Conservation (phyloP, 768 basidiomycete species). For the Boletus subparvulus region DNA sequence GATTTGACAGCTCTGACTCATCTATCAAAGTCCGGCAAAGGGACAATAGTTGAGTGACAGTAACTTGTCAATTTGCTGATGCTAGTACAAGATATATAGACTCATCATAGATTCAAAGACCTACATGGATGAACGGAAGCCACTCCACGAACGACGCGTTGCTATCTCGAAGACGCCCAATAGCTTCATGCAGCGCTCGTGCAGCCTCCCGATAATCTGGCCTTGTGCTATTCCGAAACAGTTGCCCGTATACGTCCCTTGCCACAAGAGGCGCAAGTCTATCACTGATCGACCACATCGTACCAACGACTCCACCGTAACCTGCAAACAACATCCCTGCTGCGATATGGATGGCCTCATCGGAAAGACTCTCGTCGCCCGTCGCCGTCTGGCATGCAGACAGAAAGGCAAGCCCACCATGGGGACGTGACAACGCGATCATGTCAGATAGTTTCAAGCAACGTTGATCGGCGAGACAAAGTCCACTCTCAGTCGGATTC, state of each 20-base stretch:
- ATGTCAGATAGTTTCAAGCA: background rate
- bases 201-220: background rate
- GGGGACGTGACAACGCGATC: slow-evolving; percentile 4
- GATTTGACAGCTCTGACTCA: no score
- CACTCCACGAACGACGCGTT: background rate
- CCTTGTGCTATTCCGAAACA: background rate
- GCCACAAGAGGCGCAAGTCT: background rate
- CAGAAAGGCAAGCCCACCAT: slow-evolving; percentile 38
- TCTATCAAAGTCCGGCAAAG: no score
- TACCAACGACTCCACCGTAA: slow-evolving; percentile 36
- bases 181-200: background rate
- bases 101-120: background rate
- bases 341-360: no score
- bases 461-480: background rate
- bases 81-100: no score
- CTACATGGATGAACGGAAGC: background rate
- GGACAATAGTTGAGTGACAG: no score
- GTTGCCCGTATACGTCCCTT: background rate
- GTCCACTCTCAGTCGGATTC: no score
- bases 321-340: slow-evolving; percentile 37
- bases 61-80: no score
- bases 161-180: background rate
- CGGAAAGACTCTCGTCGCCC: no score
- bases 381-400: slow-evolving; percentile 41
- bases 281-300: slow-evolving; percentile 46